These are phyloP conservation scores for Primulina tabacum DNA, from an alignment of 257 asterid species.

Conservation along the genomic window DNA sequence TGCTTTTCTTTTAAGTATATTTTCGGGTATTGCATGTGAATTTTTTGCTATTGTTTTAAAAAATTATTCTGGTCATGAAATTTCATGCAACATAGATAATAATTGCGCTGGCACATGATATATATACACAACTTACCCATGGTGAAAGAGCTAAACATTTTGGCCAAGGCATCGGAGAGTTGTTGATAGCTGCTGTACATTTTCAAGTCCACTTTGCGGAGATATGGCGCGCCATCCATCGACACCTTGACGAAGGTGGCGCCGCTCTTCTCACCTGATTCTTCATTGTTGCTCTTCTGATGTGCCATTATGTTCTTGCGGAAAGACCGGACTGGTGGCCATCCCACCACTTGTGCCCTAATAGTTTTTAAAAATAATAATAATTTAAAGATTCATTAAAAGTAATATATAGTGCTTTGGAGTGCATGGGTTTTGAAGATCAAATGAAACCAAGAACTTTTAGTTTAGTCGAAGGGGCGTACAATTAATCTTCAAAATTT, in stretches of 20 bases:
- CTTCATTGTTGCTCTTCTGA: conserved; percentile 33
- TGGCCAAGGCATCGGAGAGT: conserved; percentile 49
- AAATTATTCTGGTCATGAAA: not conserved
- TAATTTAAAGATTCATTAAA: not conserved
- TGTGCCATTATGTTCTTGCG: conserved; percentile 67
- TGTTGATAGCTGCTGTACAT: conserved; percentile 40
- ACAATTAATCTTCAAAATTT: too few relatives aligned
- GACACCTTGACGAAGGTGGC: conserved; percentile 51
- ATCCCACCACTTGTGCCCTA: conserved; percentile 92
- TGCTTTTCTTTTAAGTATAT: too few relatives aligned
- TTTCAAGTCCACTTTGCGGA: conserved; percentile 50
- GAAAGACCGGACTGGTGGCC: conserved; percentile 87
- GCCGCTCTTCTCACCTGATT: conserved; percentile 26
- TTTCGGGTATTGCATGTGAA: not conserved
- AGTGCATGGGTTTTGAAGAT: not conserved
- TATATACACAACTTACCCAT: conserved; percentile 26
- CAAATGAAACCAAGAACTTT: too few relatives aligned
- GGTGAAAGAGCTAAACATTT: conserved; percentile 60
- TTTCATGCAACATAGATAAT: not conserved
- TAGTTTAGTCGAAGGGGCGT: too few relatives aligned
- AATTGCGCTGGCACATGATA: too few relatives aligned
- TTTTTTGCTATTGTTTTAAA: too few relatives aligned
- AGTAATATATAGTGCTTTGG: not conserved
- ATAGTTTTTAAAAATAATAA: conserved; percentile 6
- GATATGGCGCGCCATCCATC: conserved; percentile 55